phyloP scores from a whole-genome alignment of 129 eudicot species.

The Pittosporum tobira region DNA sequence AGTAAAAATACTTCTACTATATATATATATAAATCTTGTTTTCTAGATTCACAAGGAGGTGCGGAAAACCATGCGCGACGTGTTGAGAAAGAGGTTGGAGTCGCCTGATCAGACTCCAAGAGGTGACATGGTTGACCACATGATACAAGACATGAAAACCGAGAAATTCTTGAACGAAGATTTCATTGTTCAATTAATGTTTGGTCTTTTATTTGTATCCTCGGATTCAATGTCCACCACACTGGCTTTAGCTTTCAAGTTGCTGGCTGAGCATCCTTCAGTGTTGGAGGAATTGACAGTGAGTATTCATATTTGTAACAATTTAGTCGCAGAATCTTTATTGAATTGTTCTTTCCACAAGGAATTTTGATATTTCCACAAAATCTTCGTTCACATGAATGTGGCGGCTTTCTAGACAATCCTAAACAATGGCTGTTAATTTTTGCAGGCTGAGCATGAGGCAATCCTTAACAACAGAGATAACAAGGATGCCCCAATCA shows the following conservation, averaged over 20 bases:
- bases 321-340: neutral
- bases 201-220: constrained; percentile 46
- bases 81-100: constrained; percentile 28
- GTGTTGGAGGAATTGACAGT: constrained; percentile 46
- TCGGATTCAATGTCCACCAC: constrained; percentile 44
- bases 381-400: too few relatives aligned
- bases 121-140: constrained; percentile 45
- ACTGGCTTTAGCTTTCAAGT: constrained; percentile 42
- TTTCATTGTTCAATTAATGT: constrained; percentile 40
- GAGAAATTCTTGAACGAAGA: constrained; percentile 40
- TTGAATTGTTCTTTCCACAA: too few relatives aligned
- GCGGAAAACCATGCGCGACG: constrained; percentile 29
- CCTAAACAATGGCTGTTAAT: too few relatives aligned
- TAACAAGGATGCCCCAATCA: constrained; percentile 24
- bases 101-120: constrained; percentile 21
- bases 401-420: too few relatives aligned
- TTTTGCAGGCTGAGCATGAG: constrained; percentile 50
- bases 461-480: constrained; percentile 34
- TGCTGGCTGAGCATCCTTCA: constrained; percentile 38
- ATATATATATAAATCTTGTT: neutral
- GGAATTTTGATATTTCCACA: too few relatives aligned
- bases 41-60: constrained; percentile 40
- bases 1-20: too few relatives aligned
- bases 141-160: constrained; percentile 31
- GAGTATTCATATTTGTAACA: constrained; percentile 4